Evolutionary conservation across 306 rosid genomes (phyloP).

Genomic region (Cercis canadensis): DNA sequence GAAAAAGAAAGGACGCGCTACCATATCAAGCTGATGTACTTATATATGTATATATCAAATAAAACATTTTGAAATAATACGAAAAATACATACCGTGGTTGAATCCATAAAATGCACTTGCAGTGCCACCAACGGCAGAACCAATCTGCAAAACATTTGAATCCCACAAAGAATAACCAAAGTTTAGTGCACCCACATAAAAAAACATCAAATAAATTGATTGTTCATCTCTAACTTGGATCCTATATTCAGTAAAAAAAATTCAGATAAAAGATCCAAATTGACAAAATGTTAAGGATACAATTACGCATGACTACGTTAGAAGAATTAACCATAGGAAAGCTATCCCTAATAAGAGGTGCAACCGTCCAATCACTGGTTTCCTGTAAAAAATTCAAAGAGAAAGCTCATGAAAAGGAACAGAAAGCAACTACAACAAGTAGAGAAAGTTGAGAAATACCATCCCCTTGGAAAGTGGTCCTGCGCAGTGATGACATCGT

Average conservation of each 20-base stretch:
- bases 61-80: not conserved
- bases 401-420: not conserved
- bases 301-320: not conserved
- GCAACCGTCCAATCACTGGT: conserved; percentile 64
- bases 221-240: not conserved
- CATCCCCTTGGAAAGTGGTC: conserved; percentile 66
- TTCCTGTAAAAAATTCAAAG: conserved; percentile 44
- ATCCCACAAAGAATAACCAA: not conserved
- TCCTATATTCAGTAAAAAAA: not conserved
- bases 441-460: not conserved
- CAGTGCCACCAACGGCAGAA: conserved; percentile 79
- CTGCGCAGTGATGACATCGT: conserved; percentile 78
- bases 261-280: not conserved
- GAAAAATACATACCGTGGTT: conserved; percentile 55
- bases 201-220: not conserved
- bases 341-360: conserved; percentile 74
- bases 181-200: not conserved
- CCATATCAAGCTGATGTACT: conserved; percentile 7
- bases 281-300: not conserved
- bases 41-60: not conserved
- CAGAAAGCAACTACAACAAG: not conserved
- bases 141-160: conserved; percentile 57
- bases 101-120: conserved; percentile 83
- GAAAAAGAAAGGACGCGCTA: not conserved
- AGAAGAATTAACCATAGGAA: conserved; percentile 60